Conservation (phyloP, 495 filamentous ascomycete genomes). For the Chaetomium fimeti region DNA sequence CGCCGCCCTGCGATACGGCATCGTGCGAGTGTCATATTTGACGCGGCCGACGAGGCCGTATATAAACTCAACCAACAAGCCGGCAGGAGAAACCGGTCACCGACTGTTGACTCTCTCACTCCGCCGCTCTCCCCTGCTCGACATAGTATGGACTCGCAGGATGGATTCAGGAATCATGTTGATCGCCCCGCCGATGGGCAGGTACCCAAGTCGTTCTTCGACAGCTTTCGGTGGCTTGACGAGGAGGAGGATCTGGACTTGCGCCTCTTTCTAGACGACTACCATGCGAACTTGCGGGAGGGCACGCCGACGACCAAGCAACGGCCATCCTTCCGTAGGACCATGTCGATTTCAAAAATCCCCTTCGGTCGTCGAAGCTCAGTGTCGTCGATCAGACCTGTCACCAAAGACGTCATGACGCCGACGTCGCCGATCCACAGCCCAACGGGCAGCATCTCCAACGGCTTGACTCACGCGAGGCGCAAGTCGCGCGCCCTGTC, state of each 20-base stretch:
- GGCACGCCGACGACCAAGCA: conserved; percentile 42
- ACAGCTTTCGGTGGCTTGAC: conserved; percentile 77
- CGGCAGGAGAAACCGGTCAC: conserved; percentile 37
- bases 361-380: conserved; percentile 53
- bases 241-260: conserved; percentile 74
- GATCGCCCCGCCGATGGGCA: conserved; percentile 44
- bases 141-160: conserved; percentile 39
- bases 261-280: conserved; percentile 57
- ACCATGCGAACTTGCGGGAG: conserved; percentile 50
- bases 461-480: conserved; percentile 37
- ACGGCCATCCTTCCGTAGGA: conserved; percentile 52
- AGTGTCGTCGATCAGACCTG: conserved; percentile 44
- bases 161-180: conserved; percentile 33
- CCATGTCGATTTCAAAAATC: conserved; percentile 54
- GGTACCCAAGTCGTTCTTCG: conserved; percentile 51
- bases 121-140: conserved; percentile 33
- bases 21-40: conserved; percentile 60
- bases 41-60: conserved; percentile 68
- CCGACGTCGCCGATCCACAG: conserved; percentile 39
- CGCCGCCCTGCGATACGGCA: conserved; percentile 58
- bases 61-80: conserved; percentile 50
- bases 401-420: conserved; percentile 40
- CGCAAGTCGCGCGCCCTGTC: conserved; percentile 52
- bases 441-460: conserved; percentile 31
- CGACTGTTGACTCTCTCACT: conserved; percentile 30